Percentiles rank a stretch among this genome's conserved stretches.
Conservation (phyloP, 495 filamentous ascomycete species). For the Lentithecium fluviatile region DNA sequence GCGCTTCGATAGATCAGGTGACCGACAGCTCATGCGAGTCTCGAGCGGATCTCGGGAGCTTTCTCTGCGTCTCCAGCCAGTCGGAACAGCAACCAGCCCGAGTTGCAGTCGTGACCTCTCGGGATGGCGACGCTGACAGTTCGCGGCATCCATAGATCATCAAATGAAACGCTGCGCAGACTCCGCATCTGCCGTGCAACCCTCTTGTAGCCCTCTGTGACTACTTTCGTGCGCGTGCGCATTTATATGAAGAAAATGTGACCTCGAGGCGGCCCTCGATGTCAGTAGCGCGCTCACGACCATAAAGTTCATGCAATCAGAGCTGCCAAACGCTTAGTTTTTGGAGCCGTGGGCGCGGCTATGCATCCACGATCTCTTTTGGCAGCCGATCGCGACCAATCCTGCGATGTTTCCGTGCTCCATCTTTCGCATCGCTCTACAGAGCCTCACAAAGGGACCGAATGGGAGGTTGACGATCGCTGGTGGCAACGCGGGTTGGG, state of each 20-base stretch:
- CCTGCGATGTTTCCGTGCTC: too few relatives aligned
- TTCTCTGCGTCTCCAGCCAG: constrained; percentile 26
- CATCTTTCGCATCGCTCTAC: too few relatives aligned
- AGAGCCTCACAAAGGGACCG: not conserved
- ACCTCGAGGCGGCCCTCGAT: not conserved
- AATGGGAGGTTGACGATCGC: constrained; percentile 1
- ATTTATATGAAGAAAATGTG: not conserved
- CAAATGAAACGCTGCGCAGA: constrained; percentile 7
- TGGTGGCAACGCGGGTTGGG: constrained; percentile 12
- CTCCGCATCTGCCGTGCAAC: constrained; percentile 16
- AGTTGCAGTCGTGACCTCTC: constrained; percentile 12
- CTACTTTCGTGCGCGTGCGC: constrained; percentile 14
- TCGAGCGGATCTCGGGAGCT: constrained; percentile 17
- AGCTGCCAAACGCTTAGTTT: too few relatives aligned
- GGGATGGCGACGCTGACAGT: not conserved
- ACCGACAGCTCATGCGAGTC: constrained; percentile 15
- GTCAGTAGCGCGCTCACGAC: not conserved
- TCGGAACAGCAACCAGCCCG: constrained; percentile 15
- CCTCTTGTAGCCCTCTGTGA: not conserved
- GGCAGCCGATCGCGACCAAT: too few relatives aligned
- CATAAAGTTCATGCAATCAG: too few relatives aligned
- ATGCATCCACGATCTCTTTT: too few relatives aligned
- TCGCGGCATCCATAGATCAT: not conserved
- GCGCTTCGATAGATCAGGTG: constrained; percentile 15
- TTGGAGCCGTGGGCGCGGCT: too few relatives aligned